phyloP scores from a whole-genome alignment of 1,139 yeast genomes.

The Nadsonia commutata region DNA sequence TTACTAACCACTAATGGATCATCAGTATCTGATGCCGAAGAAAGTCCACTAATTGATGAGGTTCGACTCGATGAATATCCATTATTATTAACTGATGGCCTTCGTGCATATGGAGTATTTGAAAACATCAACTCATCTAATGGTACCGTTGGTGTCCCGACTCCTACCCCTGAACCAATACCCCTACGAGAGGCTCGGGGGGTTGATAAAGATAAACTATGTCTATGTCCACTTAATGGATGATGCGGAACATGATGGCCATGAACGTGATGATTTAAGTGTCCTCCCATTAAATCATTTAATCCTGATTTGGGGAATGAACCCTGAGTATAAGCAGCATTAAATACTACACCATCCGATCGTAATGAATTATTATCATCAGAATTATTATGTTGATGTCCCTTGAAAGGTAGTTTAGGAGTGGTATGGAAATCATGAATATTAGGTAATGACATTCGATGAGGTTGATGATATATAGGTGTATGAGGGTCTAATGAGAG shows the following conservation, averaged over 20 bases:
- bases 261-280: constrained; percentile 19
- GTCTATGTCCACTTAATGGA: neutral
- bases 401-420: constrained; percentile 5
- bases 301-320: constrained; percentile 9
- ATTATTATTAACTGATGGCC: constrained; percentile 12
- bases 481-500: constrained; percentile 8
- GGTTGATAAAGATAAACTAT: constrained; percentile 5
- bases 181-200: constrained; percentile 3
- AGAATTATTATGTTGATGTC: constrained; percentile 6
- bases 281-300: constrained; percentile 8
- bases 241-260: constrained; percentile 14
- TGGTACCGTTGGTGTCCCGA: neutral
- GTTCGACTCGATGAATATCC: constrained; percentile 14
- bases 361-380: constrained; percentile 2
- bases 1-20: constrained; percentile 13
- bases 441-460: constrained; percentile 18
- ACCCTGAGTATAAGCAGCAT: constrained; percentile 19
- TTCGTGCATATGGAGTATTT: constrained; percentile 14
- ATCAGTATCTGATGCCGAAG: constrained; percentile 19
- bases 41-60: constrained; percentile 16
- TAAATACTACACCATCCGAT: constrained; percentile 13
- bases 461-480: constrained; percentile 6
- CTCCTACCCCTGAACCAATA: neutral
- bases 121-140: neutral
- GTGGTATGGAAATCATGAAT: constrained; percentile 11